phyloP scores from a whole-genome alignment of 1,284 basidiomycete species.

The Apiotrichum laibachii region DNA sequence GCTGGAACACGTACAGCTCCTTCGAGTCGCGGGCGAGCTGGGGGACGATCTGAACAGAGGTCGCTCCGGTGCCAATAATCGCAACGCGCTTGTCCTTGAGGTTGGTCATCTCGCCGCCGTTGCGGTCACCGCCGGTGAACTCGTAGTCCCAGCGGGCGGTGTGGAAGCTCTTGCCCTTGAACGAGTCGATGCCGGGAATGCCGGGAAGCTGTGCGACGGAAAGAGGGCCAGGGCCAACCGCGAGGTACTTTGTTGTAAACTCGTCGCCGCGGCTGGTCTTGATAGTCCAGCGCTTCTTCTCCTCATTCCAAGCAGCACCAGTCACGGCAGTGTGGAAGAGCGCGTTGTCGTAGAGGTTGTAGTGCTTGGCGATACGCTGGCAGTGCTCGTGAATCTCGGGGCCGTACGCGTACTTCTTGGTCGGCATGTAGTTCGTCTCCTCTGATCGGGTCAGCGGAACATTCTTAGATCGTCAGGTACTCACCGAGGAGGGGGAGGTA shows the following conservation, averaged over 20 bases:
- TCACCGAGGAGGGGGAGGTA: slow-evolving; percentile 12
- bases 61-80: slow-evolving; percentile 16
- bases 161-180: slow-evolving; percentile 19
- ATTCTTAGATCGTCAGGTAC: no score
- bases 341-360: slow-evolving; percentile 15
- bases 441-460: slow-evolving; percentile 3
- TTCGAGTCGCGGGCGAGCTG: slow-evolving; percentile 7
- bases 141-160: slow-evolving; percentile 19
- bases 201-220: slow-evolving; percentile 15
- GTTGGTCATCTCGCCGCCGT: slow-evolving; percentile 8
- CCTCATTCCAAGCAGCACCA: slow-evolving; percentile 15
- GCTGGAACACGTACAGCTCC: slow-evolving; percentile 21
- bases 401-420: slow-evolving; percentile 15
- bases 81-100: slow-evolving; percentile 16
- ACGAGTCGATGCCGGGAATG: slow-evolving; percentile 12
- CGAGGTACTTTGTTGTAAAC: slow-evolving; percentile 17
- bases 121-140: slow-evolving; percentile 14
- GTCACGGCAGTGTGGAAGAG: slow-evolving; percentile 20
- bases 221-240: slow-evolving; percentile 17
- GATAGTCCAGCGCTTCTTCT: slow-evolving; percentile 7
- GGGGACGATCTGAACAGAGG: slow-evolving; percentile 16
- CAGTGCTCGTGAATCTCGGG: slow-evolving; percentile 20
- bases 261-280: slow-evolving; percentile 17
- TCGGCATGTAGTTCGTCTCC: slow-evolving; percentile 13
- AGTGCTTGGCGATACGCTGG: slow-evolving; percentile 13